Evolutionary conservation across 2,329 filamentous ascomycete genomes (phyloP), one percentile per base, ranked within the genome.

Genomic region (Colletotrichum orbiculare): DNA sequence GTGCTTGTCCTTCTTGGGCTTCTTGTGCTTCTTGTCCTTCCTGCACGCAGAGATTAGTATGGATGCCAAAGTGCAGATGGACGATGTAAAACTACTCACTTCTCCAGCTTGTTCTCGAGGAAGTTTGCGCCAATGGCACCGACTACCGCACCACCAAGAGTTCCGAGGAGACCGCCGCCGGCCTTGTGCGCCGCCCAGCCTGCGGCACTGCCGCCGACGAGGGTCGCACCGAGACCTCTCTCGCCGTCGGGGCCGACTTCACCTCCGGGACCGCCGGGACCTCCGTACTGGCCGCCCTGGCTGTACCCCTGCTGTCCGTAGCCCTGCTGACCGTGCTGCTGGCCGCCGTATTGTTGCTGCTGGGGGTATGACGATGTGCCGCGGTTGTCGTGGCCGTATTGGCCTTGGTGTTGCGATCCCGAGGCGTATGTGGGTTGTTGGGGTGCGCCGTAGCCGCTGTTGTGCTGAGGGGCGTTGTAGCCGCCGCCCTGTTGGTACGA

Each of bases 41-140:
- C 71, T 67, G 11, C 62, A 39, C n/a, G 64, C 47, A 48, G 10
- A 49, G 49, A 46, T 35, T 12, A n/a, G 17, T 4, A 46, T 8
- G 4, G 43, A 4, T 46, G 43, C 43, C n/a, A 7, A 6, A 17
- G 4, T 46, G 13, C 43, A 9, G 4, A 1, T 25, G 15, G 1
- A 4, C 9, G 4, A 10, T 49, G 25, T n/a, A 34, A 8, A 34
- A n/a, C 2, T 8, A 49, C 55, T 64, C 67, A 74, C 72, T 71
- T 72, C 71, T 78, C 77, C 56, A 79, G 70, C 67, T 74, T 77
- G 72, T 82, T 73, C 74, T 83, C 82, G 7, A 86, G 66, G 42
- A 82, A 69, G 64, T 87, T 87, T 1, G 85, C 86, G 4, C 81
- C 83, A n/a, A 87, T 78, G 1, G 85, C 84, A 39, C 85, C 86